Conservation (phyloP, 164 flowering plant species). For the Euptelea pleiosperma region DNA sequence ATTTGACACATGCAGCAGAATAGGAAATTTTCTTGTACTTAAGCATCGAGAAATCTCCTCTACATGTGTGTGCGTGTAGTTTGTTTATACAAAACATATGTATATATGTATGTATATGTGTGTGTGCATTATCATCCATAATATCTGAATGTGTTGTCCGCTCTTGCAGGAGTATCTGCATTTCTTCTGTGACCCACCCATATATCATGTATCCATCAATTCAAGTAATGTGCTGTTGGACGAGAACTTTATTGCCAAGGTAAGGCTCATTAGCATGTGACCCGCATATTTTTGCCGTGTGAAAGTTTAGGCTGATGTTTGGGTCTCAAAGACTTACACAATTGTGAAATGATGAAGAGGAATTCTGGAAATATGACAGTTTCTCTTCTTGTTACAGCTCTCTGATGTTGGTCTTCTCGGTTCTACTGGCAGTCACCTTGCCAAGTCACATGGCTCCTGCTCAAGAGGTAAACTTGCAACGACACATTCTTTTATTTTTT, state of each 20-base stretch:
- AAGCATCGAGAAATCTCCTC: too few relatives aligned
- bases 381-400: slow-evolving; percentile 36
- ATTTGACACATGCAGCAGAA: too few relatives aligned
- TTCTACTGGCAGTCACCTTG: slow-evolving; percentile 22
- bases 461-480: slow-evolving; percentile 29
- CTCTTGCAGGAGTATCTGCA: slow-evolving; percentile 75
- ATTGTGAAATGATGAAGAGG: slow-evolving; percentile 40
- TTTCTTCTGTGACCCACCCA: slow-evolving; percentile 67
- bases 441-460: slow-evolving; percentile 22
- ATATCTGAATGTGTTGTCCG: slow-evolving; percentile 5
- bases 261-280: slow-evolving; percentile 16
- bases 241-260: slow-evolving; percentile 71
- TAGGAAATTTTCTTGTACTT: too few relatives aligned
- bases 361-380: background rate
- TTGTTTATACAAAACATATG: too few relatives aligned
- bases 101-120: background rate
- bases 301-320: background rate
- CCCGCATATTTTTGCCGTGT: slow-evolving; percentile 1
- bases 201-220: slow-evolving; percentile 55
- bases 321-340: slow-evolving; percentile 40
- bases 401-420: slow-evolving; percentile 45
- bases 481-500: background rate
- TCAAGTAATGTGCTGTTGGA: slow-evolving; percentile 69
- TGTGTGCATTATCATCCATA: background rate
- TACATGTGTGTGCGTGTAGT: too few relatives aligned